These are phyloP conservation scores for Aspergillus funiculosus DNA, from an alignment of 495 filamentous ascomycete genomes.

Conservation along the genomic window DNA sequence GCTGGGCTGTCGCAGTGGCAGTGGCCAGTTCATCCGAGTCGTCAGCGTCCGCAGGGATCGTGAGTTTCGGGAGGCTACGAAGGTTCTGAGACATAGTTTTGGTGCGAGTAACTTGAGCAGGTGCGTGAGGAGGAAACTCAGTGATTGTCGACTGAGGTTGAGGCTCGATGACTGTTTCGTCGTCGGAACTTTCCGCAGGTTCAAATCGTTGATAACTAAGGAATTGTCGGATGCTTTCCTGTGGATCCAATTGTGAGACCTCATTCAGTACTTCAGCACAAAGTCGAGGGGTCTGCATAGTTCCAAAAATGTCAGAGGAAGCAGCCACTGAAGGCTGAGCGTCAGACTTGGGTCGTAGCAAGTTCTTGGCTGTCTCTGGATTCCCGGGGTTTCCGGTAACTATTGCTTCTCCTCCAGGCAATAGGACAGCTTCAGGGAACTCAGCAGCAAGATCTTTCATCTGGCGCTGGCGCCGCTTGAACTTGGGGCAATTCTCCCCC, in stretches of 20 bases:
- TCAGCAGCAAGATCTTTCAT: conserved; percentile 38
- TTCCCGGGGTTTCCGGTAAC: conserved; percentile 61
- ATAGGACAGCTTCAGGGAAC: conserved; percentile 51
- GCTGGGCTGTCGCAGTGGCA: neutral
- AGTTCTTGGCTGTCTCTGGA: conserved; percentile 48
- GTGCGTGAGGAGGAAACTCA: neutral
- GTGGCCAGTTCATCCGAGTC: neutral
- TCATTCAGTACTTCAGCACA: conserved; percentile 62
- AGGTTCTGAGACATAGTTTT: conserved; percentile 35
- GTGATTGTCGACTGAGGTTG: too few relatives aligned
- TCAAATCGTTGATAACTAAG: conserved; percentile 68
- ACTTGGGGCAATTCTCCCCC: conserved; percentile 83
- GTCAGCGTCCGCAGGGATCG: too few relatives aligned
- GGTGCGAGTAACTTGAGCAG: too few relatives aligned
- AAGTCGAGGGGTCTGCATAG: conserved; percentile 49
- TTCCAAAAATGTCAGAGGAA: conserved; percentile 82
- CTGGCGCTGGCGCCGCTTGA: conserved; percentile 9
- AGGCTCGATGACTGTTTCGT: too few relatives aligned
- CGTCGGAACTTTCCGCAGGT: too few relatives aligned
- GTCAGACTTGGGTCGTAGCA: conserved; percentile 23
- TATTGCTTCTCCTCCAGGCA: conserved; percentile 50
- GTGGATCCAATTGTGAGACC: conserved; percentile 67
- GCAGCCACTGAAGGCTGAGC: conserved; percentile 69
- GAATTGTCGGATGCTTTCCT: conserved; percentile 88
- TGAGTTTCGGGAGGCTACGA: conserved; percentile 51